phyloP scores from a whole-genome alignment of 2,329 filamentous ascomycete species.

The Plectosphaerella cucumerina region DNA sequence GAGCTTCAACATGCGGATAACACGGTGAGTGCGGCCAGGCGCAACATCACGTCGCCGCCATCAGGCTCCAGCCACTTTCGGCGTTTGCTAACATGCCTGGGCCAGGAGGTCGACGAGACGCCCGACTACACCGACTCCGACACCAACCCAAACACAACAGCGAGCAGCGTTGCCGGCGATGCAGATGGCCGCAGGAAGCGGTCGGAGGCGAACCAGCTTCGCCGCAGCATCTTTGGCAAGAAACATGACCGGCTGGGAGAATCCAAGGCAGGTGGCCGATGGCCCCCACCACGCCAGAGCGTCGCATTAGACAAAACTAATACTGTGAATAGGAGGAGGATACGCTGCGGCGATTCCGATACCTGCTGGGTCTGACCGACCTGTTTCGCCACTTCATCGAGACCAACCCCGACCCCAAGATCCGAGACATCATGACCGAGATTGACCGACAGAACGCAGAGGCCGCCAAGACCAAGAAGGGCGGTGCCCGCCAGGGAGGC shows the following conservation, averaged over 20 bases:
- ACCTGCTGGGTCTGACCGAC: slow-evolving; percentile 90
- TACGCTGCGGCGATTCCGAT: slow-evolving; percentile 88
- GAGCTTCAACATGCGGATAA: slow-evolving; percentile 40
- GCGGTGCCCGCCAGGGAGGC: slow-evolving; percentile 75
- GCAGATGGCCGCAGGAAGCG: slow-evolving; percentile 80
- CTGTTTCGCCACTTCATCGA: slow-evolving; percentile 99
- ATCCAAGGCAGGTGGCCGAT: slow-evolving; percentile 67
- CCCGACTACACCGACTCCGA: slow-evolving; percentile 64
- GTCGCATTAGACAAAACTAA: neutral
- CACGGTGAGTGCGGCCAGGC: slow-evolving; percentile 37
- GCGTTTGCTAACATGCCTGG: slow-evolving; percentile 4
- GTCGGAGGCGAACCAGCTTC: slow-evolving; percentile 82
- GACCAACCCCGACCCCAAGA: slow-evolving; percentile 90
- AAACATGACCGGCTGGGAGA: slow-evolving; percentile 91
- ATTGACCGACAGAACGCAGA: slow-evolving; percentile 92
- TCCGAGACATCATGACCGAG: slow-evolving; percentile 88
- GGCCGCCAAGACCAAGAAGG: slow-evolving; percentile 66
- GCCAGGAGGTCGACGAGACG: slow-evolving; percentile 59
- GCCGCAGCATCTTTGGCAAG: slow-evolving; percentile 89
- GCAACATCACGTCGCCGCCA: neutral
- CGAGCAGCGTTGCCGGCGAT: slow-evolving; percentile 84
- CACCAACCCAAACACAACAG: slow-evolving; percentile 64
- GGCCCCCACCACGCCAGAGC: neutral
- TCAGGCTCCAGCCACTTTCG: neutral
- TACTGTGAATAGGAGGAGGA: slow-evolving; percentile 72